Base-by-base conservation (phyloP, 2,329 filamentous ascomycete species). In the Cladobotryum protrusum region DNA sequence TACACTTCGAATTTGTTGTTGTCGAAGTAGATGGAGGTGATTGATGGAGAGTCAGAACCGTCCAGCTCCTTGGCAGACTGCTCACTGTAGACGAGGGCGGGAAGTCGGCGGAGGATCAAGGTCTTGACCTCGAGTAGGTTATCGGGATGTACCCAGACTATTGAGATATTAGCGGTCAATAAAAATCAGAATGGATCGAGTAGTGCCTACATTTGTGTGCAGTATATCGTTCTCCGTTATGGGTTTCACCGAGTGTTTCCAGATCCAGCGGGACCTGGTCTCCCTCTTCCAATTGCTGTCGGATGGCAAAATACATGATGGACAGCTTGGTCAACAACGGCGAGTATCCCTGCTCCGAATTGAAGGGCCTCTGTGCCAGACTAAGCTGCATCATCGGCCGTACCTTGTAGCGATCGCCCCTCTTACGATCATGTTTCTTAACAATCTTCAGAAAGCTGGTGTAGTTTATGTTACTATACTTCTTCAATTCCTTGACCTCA, bases 121-220 rank as follows among this genome's bases (percentile, higher is more conserved):
- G 93, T 97, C 77, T 97, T 96, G 66, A 97, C 89, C 72, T 99
- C 93, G 58, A 97, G 82, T 24, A 97, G 76, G 69, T 99, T 97
- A 62, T 99, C 93, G 32, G 83, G 81, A 67, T 99, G 93, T 5
- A 99, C 86, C 93, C 93, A 99, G 73, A 96, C 83, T 87, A 49
- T 32, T 42, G 40, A 37, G 15, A 40, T 36, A 17, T 47, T 29
- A 49, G 42, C 24, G 49, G 44, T 44, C 17, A 55, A 54, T 13
- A 32, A 24, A 35, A 24, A 11, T 5, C 36, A 13, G 7, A 9
- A 29, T 4, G 11, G 6, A 29, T 29, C 11, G 24, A 29, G 24
- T 6, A 17, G 20, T n/a, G 66, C 82, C 65, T 74, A 86, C 85
- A 96, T 70, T 96, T 96, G 70, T 92, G 83, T 4, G 90, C 89